Evolutionary conservation across 2,329 filamentous ascomycete genomes (phyloP), one percentile per base, ranked within the genome.

Genomic region (Nothophoma quercina): DNA sequence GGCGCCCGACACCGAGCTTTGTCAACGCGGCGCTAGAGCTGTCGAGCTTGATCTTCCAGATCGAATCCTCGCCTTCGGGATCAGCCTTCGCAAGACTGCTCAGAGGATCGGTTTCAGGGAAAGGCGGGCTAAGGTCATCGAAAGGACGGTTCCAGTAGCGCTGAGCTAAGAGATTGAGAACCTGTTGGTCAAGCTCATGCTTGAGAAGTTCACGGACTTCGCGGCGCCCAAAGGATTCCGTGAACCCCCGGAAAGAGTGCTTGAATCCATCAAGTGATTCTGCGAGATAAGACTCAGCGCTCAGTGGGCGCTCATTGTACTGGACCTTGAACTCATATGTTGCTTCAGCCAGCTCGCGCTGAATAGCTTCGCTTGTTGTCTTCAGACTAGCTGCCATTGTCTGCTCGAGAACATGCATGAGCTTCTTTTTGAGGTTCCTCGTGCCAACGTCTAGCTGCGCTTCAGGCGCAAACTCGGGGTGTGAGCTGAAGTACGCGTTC

Each of bases 321-420:
- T 99, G 96, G 5, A 99, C 95, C 74, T 99, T 99, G 82, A 96
- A 99, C 75, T 99, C 93, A 70, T 99, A 99, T 0, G 91, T 93
- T 3, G 95, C 93, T 75, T 99, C 95, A 68, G 97, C 93, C 0
- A 99, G 85, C 73, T 99, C 95, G 71, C 96, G 91, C 56, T 89
- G 88, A 61, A 99, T 97, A 8, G 92, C 91, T 69, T 97, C 91
- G 64, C 90, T 90, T 3, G 95, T 99, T 48, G 86, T 87, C 64
- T 95, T 90, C 47, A 99, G 81, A 67, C 91, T 96, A 26, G 90
- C 86, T 22, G 93, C 93, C 96, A 99, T 99, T 4, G 92, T 97
- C 69, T 96, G 90, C 74, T 99, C 95, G 29, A 99, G 83, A 29
- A 98, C 92, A 60, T 93, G 87, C 93, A 99, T 99, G 45, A 99